Conservation (phyloP, 148 eudicot species). For the Rheum nobile region DNA sequence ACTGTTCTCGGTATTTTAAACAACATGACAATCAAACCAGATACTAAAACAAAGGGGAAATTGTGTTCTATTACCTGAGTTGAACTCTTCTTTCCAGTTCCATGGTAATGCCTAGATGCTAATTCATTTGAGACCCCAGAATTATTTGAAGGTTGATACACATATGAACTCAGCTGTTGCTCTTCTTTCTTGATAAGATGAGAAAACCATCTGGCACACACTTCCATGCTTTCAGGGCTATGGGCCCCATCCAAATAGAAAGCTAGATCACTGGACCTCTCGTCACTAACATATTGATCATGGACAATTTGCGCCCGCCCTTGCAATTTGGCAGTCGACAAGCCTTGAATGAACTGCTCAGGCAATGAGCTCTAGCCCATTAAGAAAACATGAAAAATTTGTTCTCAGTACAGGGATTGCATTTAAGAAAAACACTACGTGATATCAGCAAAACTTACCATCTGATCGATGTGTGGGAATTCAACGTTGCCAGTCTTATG, state of each 20-base stretch:
- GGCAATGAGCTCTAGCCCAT: slow-evolving; percentile 57
- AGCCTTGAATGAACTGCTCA: slow-evolving; percentile 71
- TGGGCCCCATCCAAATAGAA: slow-evolving; percentile 98
- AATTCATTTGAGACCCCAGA: slow-evolving; percentile 22
- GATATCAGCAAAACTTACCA: slow-evolving; percentile 25
- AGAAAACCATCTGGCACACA: slow-evolving; percentile 89
- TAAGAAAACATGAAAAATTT: slow-evolving; percentile 7
- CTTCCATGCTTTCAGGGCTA: slow-evolving; percentile 99
- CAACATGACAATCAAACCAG: neutral
- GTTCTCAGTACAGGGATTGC: neutral
- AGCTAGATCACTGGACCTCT: slow-evolving; percentile 56
- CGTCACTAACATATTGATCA: slow-evolving; percentile 40
- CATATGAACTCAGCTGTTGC: slow-evolving; percentile 12
- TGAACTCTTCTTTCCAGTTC: slow-evolving; percentile 30
- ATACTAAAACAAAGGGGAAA: neutral
- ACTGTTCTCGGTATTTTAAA: neutral
- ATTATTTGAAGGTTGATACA: slow-evolving; percentile 17
- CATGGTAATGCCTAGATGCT: slow-evolving; percentile 21
- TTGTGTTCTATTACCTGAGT: slow-evolving; percentile 41
- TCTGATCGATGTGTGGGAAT: slow-evolving; percentile 31
- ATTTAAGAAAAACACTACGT: neutral
- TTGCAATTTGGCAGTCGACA: slow-evolving; percentile 63
- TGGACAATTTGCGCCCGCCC: slow-evolving; percentile 87
- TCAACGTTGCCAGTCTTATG: slow-evolving; percentile 65
- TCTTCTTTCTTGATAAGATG: slow-evolving; percentile 41